These are phyloP conservation scores for Clarireedia monteithiana DNA, from an alignment of 2,329 filamentous ascomycete genomes.

Conservation along the genomic window DNA sequence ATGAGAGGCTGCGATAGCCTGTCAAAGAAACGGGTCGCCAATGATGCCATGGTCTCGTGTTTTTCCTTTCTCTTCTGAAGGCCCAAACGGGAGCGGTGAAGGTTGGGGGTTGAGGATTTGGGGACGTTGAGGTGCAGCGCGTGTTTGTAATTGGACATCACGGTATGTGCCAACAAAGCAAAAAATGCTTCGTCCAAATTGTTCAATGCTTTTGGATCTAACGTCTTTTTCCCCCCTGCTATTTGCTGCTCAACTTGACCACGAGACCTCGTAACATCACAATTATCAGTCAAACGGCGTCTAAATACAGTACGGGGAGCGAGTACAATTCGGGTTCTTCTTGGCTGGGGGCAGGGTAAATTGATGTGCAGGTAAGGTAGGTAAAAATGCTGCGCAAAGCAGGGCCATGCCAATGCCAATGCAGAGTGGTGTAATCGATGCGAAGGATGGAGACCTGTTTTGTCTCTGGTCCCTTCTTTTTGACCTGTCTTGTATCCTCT, in stretches of 20 bases:
- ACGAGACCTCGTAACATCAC: neutral
- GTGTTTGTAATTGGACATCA: slow-evolving; percentile 1
- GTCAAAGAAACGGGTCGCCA: neutral
- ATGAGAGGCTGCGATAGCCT: neutral
- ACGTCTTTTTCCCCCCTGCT: neutral
- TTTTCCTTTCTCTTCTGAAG: neutral
- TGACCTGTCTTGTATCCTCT: neutral
- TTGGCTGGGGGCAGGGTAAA: neutral
- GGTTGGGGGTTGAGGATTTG: neutral
- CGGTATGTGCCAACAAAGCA: slow-evolving; percentile 7
- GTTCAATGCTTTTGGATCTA: neutral
- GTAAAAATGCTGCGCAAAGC: neutral
- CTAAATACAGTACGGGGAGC: neutral
- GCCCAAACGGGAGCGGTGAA: neutral
- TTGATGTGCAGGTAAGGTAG: neutral
- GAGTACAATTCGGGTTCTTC: neutral
- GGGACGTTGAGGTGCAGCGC: neutral
- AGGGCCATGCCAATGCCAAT: neutral
- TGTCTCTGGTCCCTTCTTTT: neutral
- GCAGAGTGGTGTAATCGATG: neutral
- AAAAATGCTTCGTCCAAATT: neutral
- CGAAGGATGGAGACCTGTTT: neutral
- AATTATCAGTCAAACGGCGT: neutral
- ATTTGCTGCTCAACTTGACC: neutral
- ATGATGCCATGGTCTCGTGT: slow-evolving; percentile 3